Evolutionary conservation across 352 stramenopile species (phyloP).

Genomic region (Phytophthora ohioensis): DNA sequence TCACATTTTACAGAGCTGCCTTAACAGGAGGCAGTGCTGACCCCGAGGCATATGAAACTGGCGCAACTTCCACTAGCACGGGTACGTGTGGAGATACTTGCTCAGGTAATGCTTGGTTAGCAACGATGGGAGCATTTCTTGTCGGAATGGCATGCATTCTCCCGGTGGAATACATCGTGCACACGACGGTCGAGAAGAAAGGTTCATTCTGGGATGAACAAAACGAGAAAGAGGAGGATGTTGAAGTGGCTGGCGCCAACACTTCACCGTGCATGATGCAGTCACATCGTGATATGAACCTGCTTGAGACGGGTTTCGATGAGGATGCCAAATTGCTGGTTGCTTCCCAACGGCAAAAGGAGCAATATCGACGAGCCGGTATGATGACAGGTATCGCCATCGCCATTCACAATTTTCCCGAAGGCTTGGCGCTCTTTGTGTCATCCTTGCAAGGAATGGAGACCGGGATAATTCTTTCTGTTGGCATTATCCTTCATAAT

Average conservation of each 20-base stretch:
- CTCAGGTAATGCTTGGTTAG: slow-evolving; percentile 66
- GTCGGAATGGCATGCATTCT: slow-evolving; percentile 72
- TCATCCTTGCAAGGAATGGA: slow-evolving; percentile 89
- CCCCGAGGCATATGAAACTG: slow-evolving; percentile 74
- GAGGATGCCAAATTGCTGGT: slow-evolving; percentile 23
- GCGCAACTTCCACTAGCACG: slow-evolving; percentile 36
- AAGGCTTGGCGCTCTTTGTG: slow-evolving; percentile 96
- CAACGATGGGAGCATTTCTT: slow-evolving; percentile 62
- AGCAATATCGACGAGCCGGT: slow-evolving; percentile 82
- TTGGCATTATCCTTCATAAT: slow-evolving; percentile 98
- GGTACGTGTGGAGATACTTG: slow-evolving; percentile 72
- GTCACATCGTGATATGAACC: slow-evolving; percentile 24
- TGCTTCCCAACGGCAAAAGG: slow-evolving; percentile 34
- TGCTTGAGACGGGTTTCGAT: slow-evolving; percentile 24
- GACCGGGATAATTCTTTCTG: slow-evolving; percentile 91
- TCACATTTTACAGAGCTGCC: slow-evolving; percentile 62
- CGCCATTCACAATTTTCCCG: slow-evolving; percentile 90
- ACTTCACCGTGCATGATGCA: slow-evolving; percentile 33
- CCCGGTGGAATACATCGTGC: slow-evolving; percentile 58
- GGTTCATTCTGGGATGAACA: slow-evolving; percentile 31
- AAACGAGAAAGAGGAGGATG: slow-evolving; percentile 27
- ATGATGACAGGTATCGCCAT: slow-evolving; percentile 92
- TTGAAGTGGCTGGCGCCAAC: slow-evolving; percentile 6
- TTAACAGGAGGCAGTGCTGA: slow-evolving; percentile 64
- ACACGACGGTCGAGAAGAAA: slow-evolving; percentile 38